These are phyloP conservation scores for Debaryomyces castellii DNA, from an alignment of 805 yeast species.

Conservation along the genomic window DNA sequence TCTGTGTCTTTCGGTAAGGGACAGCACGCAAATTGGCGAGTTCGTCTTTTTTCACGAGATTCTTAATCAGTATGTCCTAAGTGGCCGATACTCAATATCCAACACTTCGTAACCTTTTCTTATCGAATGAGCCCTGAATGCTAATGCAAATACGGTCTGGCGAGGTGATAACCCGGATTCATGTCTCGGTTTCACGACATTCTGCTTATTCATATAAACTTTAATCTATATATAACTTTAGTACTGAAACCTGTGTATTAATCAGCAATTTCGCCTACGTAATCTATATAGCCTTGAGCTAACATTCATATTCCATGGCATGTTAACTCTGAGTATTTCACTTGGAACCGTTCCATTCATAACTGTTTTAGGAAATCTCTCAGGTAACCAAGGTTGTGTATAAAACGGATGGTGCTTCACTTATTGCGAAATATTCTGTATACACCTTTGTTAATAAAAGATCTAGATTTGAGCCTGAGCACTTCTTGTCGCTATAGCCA, in stretches of 20 bases:
- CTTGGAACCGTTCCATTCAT: neutral
- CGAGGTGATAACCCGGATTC: neutral
- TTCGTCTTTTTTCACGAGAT: slow-evolving; percentile 31
- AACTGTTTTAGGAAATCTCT: neutral
- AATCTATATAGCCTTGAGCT: neutral
- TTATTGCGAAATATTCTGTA: neutral
- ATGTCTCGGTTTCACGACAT: neutral
- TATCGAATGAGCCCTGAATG: neutral
- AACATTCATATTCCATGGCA: neutral
- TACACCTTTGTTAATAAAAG: slow-evolving; percentile 8
- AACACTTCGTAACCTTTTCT: neutral
- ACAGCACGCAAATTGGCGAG: slow-evolving; percentile 23
- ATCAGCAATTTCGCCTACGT: neutral
- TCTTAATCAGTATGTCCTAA: slow-evolving; percentile 26
- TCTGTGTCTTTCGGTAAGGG: slow-evolving; percentile 19
- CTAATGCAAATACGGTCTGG: neutral
- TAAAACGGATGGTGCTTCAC: neutral
- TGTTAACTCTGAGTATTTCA: neutral
- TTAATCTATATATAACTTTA: neutral
- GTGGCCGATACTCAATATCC: slow-evolving; percentile 3
- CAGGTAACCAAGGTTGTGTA: neutral
- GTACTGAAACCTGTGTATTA: neutral
- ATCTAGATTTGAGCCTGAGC: slow-evolving; percentile 4
- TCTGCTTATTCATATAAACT: neutral
- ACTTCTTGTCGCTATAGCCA: neutral